phyloP scores from a whole-genome alignment of 148 eudicot species.

The Spergularia marina region DNA sequence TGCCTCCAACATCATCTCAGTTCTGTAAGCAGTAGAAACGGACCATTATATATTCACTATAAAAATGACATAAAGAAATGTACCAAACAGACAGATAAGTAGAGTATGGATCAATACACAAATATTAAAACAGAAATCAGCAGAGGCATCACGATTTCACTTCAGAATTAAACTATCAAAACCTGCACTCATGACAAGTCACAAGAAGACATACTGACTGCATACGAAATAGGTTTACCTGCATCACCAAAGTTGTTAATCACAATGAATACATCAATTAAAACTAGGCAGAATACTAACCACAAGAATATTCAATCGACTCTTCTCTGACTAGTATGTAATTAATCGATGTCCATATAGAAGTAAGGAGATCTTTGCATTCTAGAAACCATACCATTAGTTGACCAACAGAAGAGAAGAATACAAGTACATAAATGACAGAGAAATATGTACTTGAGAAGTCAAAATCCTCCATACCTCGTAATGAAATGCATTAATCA shows the following conservation, averaged over 20 bases:
- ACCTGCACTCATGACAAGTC: constrained; percentile 12
- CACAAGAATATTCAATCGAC: neutral
- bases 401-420: too few species aligned
- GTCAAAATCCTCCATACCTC: constrained; percentile 33
- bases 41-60: constrained; percentile 5
- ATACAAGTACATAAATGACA: constrained; percentile 8
- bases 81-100: neutral
- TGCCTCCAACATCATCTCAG: constrained; percentile 9
- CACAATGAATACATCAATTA: neutral
- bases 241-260: constrained; percentile 10
- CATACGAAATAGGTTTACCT: constrained; percentile 25
- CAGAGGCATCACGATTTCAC: constrained; percentile 5
- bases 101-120: neutral
- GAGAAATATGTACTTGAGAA: constrained; percentile 31
- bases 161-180: constrained; percentile 13
- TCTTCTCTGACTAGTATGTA: neutral
- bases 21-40: constrained; percentile 16
- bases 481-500: constrained; percentile 41
- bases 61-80: neutral
- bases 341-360: too few species aligned
- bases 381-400: too few species aligned
- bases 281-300: constrained; percentile 7
- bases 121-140: neutral
- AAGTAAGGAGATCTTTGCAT: too few species aligned
- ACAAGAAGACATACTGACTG: constrained; percentile 22